Evolutionary conservation across 768 basidiomycete genomes (phyloP).

Genomic region (Leccinum variicolor): DNA sequence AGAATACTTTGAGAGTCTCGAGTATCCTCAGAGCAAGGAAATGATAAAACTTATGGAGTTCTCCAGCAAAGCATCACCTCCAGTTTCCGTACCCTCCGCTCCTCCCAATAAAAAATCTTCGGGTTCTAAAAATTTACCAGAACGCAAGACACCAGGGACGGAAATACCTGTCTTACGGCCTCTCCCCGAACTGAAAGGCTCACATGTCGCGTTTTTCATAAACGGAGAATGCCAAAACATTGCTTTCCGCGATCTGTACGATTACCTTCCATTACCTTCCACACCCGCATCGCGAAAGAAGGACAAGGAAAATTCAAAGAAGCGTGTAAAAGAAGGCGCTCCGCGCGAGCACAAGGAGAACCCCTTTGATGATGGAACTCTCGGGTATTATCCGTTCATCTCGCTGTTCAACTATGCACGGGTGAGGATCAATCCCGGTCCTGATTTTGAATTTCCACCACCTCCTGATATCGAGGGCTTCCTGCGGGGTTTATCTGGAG

Average conservation of each 20-base stretch:
- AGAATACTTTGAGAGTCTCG: slow-evolving; percentile 91
- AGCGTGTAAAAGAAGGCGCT: slow-evolving; percentile 60
- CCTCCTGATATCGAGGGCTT: slow-evolving; percentile 72
- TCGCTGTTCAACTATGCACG: slow-evolving; percentile 90
- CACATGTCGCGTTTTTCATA: slow-evolving; percentile 84
- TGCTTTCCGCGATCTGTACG: slow-evolving; percentile 87
- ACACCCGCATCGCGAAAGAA: slow-evolving; percentile 56
- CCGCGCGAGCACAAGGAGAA: slow-evolving; percentile 75
- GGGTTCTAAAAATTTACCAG: slow-evolving; percentile 65
- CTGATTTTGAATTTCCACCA: slow-evolving; percentile 78
- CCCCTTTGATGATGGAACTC: slow-evolving; percentile 86
- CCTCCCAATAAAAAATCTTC: slow-evolving; percentile 60
- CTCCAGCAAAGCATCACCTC: slow-evolving; percentile 54
- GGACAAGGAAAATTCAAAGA: slow-evolving; percentile 53
- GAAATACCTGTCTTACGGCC: slow-evolving; percentile 49
- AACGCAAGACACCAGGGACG: slow-evolving; percentile 39
- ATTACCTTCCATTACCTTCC: slow-evolving; percentile 79
- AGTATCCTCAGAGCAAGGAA: slow-evolving; percentile 87
- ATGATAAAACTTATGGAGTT: slow-evolving; percentile 88
- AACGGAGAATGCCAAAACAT: slow-evolving; percentile 83
- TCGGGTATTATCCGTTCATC: slow-evolving; percentile 95
- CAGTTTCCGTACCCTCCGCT: slow-evolving; percentile 53
- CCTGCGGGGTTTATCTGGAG: slow-evolving; percentile 38
- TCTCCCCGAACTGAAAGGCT: slow-evolving; percentile 66
- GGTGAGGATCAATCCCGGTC: slow-evolving; percentile 85